Percentiles rank a stretch among this genome's conserved stretches.
Evolutionary conservation across 2,329 filamentous ascomycete genomes (phyloP).

Genomic region (Coleophoma cylindrospora): DNA sequence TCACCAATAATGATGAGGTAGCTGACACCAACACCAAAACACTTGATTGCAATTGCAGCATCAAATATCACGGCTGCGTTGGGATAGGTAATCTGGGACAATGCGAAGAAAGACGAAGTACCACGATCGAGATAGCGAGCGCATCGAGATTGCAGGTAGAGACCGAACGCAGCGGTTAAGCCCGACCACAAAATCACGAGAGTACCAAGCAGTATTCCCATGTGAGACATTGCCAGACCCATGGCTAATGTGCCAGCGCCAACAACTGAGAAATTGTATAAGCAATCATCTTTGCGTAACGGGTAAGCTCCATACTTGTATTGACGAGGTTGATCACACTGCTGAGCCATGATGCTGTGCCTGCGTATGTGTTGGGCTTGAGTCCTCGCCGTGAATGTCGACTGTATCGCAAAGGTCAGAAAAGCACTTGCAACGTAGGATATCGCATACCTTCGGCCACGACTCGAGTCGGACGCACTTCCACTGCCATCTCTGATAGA

Average conservation of each 20-base stretch:
- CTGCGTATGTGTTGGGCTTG: slow-evolving; percentile 59
- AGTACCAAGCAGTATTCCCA: slow-evolving; percentile 83
- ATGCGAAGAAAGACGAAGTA: slow-evolving; percentile 86
- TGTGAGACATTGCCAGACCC: slow-evolving; percentile 78
- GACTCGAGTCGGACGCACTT: slow-evolving; percentile 15
- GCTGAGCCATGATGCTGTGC: slow-evolving; percentile 82
- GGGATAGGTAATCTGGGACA: slow-evolving; percentile 94
- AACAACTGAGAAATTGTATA: slow-evolving; percentile 58
- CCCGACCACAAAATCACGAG: slow-evolving; percentile 90
- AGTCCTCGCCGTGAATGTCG: slow-evolving; percentile 35
- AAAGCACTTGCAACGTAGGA: not conserved
- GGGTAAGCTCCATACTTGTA: slow-evolving; percentile 63
- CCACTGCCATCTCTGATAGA: slow-evolving; percentile 16
- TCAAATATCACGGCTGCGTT: slow-evolving; percentile 95
- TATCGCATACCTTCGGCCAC: slow-evolving; percentile 17
- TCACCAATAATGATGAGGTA: slow-evolving; percentile 99
- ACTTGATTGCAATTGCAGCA: slow-evolving; percentile 93
- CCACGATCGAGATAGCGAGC: slow-evolving; percentile 89
- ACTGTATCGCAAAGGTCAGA: slow-evolving; percentile 9
- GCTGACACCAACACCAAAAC: slow-evolving; percentile 93
- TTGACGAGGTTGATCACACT: slow-evolving; percentile 95
- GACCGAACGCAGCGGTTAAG: slow-evolving; percentile 80
- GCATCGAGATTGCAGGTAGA: slow-evolving; percentile 92
- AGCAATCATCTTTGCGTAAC: slow-evolving; percentile 12
- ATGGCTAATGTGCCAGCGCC: slow-evolving; percentile 86